These are phyloP conservation scores for Mercurialis annua DNA, from an alignment of 345 rosid genomes.

Conservation along the genomic window DNA sequence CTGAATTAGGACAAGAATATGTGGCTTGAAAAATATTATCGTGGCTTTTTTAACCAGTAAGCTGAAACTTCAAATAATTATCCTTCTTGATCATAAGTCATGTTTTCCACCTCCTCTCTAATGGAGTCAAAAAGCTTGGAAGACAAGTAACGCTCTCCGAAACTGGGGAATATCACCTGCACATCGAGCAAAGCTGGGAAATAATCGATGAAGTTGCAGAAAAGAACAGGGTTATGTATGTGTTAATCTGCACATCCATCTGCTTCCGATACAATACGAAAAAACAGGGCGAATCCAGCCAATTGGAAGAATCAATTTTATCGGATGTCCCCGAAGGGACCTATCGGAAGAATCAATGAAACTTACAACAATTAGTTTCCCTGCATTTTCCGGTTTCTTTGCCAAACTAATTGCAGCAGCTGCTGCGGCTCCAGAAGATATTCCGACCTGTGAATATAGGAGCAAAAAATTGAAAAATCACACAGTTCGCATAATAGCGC, in stretches of 20 bases:
- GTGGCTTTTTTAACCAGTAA: too few species aligned
- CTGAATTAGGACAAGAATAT: too few species aligned
- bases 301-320: neutral
- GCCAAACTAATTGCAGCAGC: conserved; percentile 49
- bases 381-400: conserved; percentile 50
- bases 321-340: neutral
- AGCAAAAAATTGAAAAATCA: neutral
- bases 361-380: conserved; percentile 55
- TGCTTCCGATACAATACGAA: neutral
- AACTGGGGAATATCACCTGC: conserved; percentile 33
- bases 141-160: conserved; percentile 19
- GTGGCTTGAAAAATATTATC: too few species aligned
- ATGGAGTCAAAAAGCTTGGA: conserved; percentile 14
- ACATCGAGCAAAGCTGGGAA: neutral
- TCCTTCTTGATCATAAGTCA: conserved; percentile 1
- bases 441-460: conserved; percentile 38
- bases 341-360: neutral
- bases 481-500: neutral
- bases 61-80: too few species aligned
- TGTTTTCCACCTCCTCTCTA: conserved; percentile 15
- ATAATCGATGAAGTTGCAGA: too few species aligned
- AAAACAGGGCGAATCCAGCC: neutral
- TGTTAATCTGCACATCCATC: neutral
- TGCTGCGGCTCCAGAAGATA: conserved; percentile 60
- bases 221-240: too few species aligned